Evolutionary conservation across 2,329 filamentous ascomycete genomes (phyloP).

Genomic region (Beauveria caledonica): DNA sequence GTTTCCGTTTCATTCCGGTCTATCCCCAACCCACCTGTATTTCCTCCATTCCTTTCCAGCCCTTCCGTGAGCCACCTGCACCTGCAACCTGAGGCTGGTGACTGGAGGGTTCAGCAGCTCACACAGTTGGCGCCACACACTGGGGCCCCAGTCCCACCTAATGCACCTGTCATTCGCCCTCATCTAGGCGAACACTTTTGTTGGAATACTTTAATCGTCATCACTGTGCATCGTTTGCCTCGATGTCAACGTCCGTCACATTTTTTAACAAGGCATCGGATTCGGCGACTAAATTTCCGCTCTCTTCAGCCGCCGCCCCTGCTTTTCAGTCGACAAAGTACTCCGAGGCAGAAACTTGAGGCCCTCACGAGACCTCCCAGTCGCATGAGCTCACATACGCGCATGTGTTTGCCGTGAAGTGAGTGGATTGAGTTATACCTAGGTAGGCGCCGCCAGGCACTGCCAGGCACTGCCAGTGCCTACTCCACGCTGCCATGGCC

Average conservation of each 20-base stretch:
- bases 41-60: neutral
- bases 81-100: neutral
- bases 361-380: neutral
- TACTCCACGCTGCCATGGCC: slow-evolving; percentile 36
- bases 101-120: neutral
- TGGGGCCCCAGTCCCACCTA: slow-evolving; percentile 7
- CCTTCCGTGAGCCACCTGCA: neutral
- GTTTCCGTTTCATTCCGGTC: slow-evolving; percentile 1
- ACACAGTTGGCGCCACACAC: neutral
- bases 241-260: neutral
- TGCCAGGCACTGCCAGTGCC: neutral
- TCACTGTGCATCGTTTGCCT: neutral
- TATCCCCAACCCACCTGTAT: neutral
- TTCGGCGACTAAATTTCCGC: neutral
- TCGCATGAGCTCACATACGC: slow-evolving; percentile 1
- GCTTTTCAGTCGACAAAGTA: neutral
- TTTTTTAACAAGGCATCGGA: neutral
- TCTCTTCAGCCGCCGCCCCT: neutral
- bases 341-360: too few relatives aligned
- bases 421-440: neutral
- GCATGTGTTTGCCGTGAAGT: neutral
- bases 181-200: neutral
- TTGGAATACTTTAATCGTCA: neutral
- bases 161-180: neutral
- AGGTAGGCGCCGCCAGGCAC: neutral